A percentile compares a stretch with the other conserved stretches of the same genome.
These are phyloP conservation scores for Fraxinus nigra DNA, from an alignment of 305 asterid species.

Conservation along the genomic window DNA sequence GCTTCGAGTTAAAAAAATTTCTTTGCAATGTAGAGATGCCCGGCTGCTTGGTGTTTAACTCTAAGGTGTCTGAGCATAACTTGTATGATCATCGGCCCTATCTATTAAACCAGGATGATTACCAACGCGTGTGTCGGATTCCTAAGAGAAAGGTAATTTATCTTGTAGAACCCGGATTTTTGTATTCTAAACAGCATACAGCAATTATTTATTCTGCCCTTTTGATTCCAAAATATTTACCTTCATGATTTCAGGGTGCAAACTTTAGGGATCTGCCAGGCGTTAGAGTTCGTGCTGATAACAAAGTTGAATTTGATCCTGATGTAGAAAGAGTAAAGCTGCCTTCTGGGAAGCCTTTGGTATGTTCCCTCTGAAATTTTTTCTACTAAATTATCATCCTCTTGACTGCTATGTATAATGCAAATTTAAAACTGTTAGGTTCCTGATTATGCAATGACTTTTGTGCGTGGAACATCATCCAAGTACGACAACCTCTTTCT, in stretches of 20 bases:
- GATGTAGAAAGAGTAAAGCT: constrained; percentile 36
- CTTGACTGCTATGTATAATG: not conserved
- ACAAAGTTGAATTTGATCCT: constrained; percentile 72
- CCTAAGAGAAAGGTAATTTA: constrained; percentile 53
- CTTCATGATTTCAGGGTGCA: constrained; percentile 48
- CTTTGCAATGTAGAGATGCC: constrained; percentile 50
- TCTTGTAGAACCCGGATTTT: not conserved
- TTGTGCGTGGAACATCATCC: constrained; percentile 40
- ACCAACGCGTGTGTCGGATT: constrained; percentile 53
- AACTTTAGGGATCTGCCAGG: constrained; percentile 69
- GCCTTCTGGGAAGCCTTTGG: constrained; percentile 80
- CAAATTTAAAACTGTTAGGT: constrained; percentile 29
- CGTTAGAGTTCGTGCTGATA: constrained; percentile 53
- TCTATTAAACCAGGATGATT: constrained; percentile 52
- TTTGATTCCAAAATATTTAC: not conserved
- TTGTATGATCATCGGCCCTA: constrained; percentile 66
- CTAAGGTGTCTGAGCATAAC: constrained; percentile 20
- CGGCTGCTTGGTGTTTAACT: constrained; percentile 32
- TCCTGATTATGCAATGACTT: constrained; percentile 77
- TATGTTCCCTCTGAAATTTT: constrained; percentile 25
- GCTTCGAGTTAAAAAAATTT: not conserved
- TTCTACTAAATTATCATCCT: not conserved
- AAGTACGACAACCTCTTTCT: constrained; percentile 28
- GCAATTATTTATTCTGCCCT: not conserved
- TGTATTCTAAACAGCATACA: not conserved